These are phyloP conservation scores for Solanum etuberosum DNA, from an alignment of 257 asterid genomes.

Conservation along the genomic window DNA sequence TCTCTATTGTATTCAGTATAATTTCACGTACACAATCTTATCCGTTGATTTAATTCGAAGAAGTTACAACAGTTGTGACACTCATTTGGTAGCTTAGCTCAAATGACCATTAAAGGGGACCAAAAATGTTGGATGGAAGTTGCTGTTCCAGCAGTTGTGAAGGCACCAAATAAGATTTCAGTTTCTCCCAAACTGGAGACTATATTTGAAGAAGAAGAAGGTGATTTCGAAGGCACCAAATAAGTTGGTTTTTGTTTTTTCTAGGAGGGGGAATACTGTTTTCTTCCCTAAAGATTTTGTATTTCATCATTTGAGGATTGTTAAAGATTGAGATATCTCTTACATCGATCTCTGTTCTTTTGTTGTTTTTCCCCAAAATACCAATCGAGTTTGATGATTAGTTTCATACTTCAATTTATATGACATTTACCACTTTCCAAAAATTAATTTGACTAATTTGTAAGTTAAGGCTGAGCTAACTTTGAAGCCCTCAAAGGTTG, in stretches of 20 bases:
- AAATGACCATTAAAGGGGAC: background rate
- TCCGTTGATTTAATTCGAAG: too few species aligned
- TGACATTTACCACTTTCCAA: too few species aligned
- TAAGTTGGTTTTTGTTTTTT: too few species aligned
- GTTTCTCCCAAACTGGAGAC: background rate
- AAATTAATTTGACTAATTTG: too few species aligned
- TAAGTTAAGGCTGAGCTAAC: too few species aligned
- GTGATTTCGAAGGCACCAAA: too few species aligned
- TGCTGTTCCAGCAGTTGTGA: background rate
- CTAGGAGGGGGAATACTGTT: background rate
- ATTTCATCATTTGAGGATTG: background rate
- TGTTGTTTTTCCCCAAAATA: too few species aligned
- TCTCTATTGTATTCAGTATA: background rate
- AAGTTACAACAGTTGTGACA: too few species aligned
- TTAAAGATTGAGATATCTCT: background rate
- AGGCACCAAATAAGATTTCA: background rate
- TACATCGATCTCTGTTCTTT: too few species aligned
- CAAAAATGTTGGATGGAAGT: background rate
- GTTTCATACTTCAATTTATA: too few species aligned
- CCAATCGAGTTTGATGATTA: too few species aligned
- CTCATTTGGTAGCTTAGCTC: background rate
- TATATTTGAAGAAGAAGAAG: background rate
- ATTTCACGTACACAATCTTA: background rate
- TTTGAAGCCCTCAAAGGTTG: too few species aligned
- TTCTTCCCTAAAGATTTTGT: background rate